Percentiles rank a stretch among this genome's conserved stretches.
These are phyloP conservation scores for Chlorociboria aeruginascens DNA, from an alignment of 495 filamentous ascomycete species.

Conservation along the genomic window DNA sequence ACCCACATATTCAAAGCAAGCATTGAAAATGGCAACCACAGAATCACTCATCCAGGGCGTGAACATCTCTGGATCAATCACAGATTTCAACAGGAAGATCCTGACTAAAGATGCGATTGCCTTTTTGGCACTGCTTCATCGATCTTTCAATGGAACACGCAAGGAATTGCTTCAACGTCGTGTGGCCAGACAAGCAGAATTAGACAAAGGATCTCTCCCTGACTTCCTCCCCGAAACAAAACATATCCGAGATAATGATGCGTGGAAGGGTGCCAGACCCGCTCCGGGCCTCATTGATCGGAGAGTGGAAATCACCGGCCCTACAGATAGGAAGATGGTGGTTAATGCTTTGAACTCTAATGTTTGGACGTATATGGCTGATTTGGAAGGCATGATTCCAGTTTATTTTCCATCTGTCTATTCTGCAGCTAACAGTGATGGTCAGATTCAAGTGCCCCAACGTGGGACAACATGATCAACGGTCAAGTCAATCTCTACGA, in stretches of 20 bases:
- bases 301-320: constrained; percentile 96
- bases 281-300: constrained; percentile 90
- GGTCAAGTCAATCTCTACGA: constrained; percentile 98
- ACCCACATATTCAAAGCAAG: neutral
- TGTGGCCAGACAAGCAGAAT: constrained; percentile 77
- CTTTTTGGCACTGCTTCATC: constrained; percentile 89
- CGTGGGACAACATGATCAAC: constrained; percentile 99
- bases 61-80: constrained; percentile 65
- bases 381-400: constrained; percentile 69
- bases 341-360: constrained; percentile 95
- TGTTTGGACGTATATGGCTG: constrained; percentile 99
- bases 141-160: constrained; percentile 83
- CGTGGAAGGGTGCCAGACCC: constrained; percentile 90
- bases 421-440: neutral
- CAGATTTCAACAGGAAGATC: constrained; percentile 75
- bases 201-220: constrained; percentile 82
- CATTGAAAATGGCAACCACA: constrained; percentile 50
- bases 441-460: constrained; percentile 87
- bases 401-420: neutral
- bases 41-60: constrained; percentile 80
- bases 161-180: constrained; percentile 84
- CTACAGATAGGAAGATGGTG: constrained; percentile 98
- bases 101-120: constrained; percentile 82
- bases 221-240: constrained; percentile 96
- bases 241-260: constrained; percentile 86